Conservation (phyloP, 2,329 filamentous ascomycete species). For the Penicillium sp. region DNA sequence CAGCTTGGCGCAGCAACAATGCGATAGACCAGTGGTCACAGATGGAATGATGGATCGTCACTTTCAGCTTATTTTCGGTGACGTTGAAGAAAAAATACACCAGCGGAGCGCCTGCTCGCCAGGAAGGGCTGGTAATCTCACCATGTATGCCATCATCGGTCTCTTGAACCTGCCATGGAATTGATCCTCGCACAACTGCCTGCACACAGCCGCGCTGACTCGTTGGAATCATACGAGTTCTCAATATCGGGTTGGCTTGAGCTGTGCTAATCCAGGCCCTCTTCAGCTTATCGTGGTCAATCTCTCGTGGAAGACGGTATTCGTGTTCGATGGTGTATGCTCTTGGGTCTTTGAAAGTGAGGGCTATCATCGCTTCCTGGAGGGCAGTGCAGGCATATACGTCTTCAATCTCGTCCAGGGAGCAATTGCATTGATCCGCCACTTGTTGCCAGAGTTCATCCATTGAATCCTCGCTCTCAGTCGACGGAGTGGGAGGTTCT, state of each 20-base stretch:
- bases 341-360: slow-evolving; percentile 7
- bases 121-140: neutral
- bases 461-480: neutral
- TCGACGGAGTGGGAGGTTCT: neutral
- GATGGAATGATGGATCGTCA: slow-evolving; percentile 18
- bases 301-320: slow-evolving; percentile 5
- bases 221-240: slow-evolving; percentile 13
- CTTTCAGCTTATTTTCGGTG: neutral
- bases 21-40: slow-evolving; percentile 22
- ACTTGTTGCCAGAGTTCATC: neutral
- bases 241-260: slow-evolving; percentile 13
- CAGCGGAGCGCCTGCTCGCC: slow-evolving; percentile 4
- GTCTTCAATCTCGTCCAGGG: slow-evolving; percentile 9
- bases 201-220: slow-evolving; percentile 11
- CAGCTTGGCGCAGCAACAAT: slow-evolving; percentile 11
- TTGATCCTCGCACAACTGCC: slow-evolving; percentile 6
- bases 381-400: slow-evolving; percentile 12
- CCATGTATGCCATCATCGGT: neutral
- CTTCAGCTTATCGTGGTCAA: neutral
- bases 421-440: slow-evolving; percentile 3
- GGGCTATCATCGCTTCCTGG: slow-evolving; percentile 16
- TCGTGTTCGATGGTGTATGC: slow-evolving; percentile 14
- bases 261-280: slow-evolving; percentile 1
- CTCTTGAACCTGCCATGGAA: slow-evolving; percentile 6
- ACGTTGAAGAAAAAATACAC: slow-evolving; percentile 6